These are phyloP conservation scores for Termitomyces titanicus DNA, from an alignment of 768 basidiomycete species.

Conservation along the genomic window DNA sequence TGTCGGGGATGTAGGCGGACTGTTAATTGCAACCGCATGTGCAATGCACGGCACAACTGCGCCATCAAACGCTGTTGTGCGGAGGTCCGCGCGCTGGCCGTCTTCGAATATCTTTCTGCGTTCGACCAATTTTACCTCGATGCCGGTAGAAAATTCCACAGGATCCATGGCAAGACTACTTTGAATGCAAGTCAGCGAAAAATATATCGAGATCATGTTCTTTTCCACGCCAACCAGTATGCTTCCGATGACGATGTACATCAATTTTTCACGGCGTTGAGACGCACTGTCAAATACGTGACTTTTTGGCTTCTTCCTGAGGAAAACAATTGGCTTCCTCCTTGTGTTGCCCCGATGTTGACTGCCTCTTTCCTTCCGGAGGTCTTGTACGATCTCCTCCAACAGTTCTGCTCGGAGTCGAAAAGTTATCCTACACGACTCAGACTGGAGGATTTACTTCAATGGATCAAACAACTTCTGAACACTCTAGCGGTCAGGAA, in stretches of 20 bases:
- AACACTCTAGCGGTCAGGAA: not conserved
- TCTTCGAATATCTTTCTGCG: slow-evolving; percentile 7
- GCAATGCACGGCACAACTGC: not conserved
- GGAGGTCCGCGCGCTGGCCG: slow-evolving; percentile 5
- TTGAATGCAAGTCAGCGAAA: not conserved
- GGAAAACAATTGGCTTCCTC: not conserved
- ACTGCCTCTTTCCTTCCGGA: not conserved
- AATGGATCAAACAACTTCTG: not conserved
- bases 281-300: slow-evolving; percentile 3
- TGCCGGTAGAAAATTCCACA: not conserved
- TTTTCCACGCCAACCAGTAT: not conserved
- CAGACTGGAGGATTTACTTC: not conserved
- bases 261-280: not conserved
- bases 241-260: not conserved
- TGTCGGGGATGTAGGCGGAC: slow-evolving; percentile 5
- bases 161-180: not conserved
- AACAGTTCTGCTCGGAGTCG: not conserved
- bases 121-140: slow-evolving; percentile 3
- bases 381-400: not conserved
- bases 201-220: not conserved
- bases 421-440: not conserved
- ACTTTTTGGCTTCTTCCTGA: slow-evolving; percentile 1
- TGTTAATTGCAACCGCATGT: not conserved
- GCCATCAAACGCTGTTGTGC: slow-evolving; percentile 1
- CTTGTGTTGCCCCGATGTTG: not conserved